phyloP scores from a whole-genome alignment of 2,329 filamentous ascomycete genomes.

The Colletotrichum spaethianum region DNA sequence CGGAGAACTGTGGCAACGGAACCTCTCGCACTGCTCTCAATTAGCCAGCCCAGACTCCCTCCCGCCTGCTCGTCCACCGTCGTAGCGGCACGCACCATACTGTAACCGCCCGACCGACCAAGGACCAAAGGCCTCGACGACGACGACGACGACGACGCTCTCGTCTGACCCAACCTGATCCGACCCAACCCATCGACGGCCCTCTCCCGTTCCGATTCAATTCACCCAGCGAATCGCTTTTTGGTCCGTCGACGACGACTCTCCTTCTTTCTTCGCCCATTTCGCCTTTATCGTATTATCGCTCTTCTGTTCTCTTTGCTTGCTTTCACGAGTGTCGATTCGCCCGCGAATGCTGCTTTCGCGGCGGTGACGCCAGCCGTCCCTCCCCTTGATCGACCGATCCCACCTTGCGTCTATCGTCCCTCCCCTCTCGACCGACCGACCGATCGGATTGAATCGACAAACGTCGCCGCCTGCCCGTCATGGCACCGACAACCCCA shows the following conservation, averaged over 20 bases:
- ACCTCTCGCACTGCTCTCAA: slow-evolving; percentile 4
- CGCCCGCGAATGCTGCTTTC: slow-evolving; percentile 41
- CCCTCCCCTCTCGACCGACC: slow-evolving; percentile 16
- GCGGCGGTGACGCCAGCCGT: slow-evolving; percentile 44
- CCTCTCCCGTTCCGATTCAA: slow-evolving; percentile 10
- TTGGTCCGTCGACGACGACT: slow-evolving; percentile 21
- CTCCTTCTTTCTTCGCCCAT: slow-evolving; percentile 14
- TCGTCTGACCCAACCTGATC: slow-evolving; percentile 27
- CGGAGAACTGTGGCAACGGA: slow-evolving; percentile 29
- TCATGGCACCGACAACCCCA: slow-evolving; percentile 47
- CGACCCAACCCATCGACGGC: background rate
- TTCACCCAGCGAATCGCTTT: slow-evolving; percentile 7
- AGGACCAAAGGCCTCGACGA: slow-evolving; percentile 18
- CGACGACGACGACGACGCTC: slow-evolving; percentile 29
- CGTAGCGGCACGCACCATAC: slow-evolving; percentile 6
- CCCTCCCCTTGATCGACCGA: slow-evolving; percentile 39
- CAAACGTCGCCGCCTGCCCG: slow-evolving; percentile 34
- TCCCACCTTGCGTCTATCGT: slow-evolving; percentile 5
- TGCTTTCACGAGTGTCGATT: slow-evolving; percentile 20
- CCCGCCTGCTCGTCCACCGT: background rate
- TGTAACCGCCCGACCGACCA: slow-evolving; percentile 18
- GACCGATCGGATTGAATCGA: slow-evolving; percentile 35
- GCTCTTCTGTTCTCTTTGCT: background rate
- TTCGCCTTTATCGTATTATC: background rate
- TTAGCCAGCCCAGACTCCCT: background rate